A percentile compares a stretch with the other conserved stretches of the same genome.
phyloP scores from a whole-genome alignment of 805 yeast species.

The Spathaspora gorwiae region DNA sequence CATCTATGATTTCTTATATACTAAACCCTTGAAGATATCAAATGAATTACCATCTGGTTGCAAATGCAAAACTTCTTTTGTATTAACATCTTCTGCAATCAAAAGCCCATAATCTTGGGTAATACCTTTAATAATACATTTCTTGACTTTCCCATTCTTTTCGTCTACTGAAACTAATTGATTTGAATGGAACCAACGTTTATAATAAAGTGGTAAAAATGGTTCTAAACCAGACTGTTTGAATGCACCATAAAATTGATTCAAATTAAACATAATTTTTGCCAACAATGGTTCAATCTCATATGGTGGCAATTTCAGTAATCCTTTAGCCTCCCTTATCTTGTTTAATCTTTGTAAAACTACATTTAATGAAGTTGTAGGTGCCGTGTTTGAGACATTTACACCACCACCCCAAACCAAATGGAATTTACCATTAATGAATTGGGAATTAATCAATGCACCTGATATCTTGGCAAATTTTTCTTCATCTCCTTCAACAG shows the following conservation, averaged over 20 bases:
- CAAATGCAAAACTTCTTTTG: slow-evolving; percentile 59
- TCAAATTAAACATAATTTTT: slow-evolving; percentile 58
- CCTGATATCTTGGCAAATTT: slow-evolving; percentile 80
- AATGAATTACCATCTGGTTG: slow-evolving; percentile 98
- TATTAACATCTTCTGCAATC: slow-evolving; percentile 65
- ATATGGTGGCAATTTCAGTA: slow-evolving; percentile 42
- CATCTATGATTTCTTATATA: slow-evolving; percentile 37
- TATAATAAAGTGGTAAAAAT: slow-evolving; percentile 67
- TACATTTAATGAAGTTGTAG: slow-evolving; percentile 82
- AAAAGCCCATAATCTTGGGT: slow-evolving; percentile 81
- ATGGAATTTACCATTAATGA: slow-evolving; percentile 53
- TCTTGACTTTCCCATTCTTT: slow-evolving; percentile 36
- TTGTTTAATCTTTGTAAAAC: slow-evolving; percentile 61
- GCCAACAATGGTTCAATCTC: slow-evolving; percentile 59
- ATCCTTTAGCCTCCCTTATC: slow-evolving; percentile 40
- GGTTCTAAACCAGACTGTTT: slow-evolving; percentile 60
- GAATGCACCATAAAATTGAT: slow-evolving; percentile 57
- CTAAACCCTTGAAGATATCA: slow-evolving; percentile 87
- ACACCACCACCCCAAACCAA: slow-evolving; percentile 84
- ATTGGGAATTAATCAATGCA: slow-evolving; percentile 74
- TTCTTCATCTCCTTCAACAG: slow-evolving; percentile 53
- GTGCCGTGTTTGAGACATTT: slow-evolving; percentile 79
- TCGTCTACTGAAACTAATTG: slow-evolving; percentile 64
- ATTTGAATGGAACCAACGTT: slow-evolving; percentile 77
- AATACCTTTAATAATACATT: slow-evolving; percentile 74